phyloP scores from a whole-genome alignment of 2,329 filamentous ascomycete species.

The Botryosphaeria dothidea region DNA sequence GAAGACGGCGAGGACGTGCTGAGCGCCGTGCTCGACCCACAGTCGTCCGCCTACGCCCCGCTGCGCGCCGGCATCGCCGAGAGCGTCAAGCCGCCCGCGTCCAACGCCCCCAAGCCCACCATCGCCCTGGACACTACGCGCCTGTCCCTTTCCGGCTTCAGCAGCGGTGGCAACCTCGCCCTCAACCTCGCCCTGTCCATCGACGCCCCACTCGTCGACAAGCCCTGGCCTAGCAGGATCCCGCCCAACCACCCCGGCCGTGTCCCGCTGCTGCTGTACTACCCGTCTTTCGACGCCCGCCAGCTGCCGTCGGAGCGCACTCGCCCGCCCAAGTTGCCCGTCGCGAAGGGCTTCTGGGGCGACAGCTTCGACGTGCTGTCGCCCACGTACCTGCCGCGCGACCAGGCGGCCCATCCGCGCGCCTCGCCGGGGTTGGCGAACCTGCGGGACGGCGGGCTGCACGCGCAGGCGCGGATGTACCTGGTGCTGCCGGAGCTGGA shows the following conservation, averaged over 20 bases:
- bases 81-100: slow-evolving; percentile 22
- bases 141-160: slow-evolving; percentile 48
- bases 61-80: slow-evolving; percentile 14
- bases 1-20: slow-evolving; percentile 51
- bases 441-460: slow-evolving; percentile 30
- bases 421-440: slow-evolving; percentile 43
- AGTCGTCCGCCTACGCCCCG: slow-evolving; percentile 11
- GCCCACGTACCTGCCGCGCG: slow-evolving; percentile 43
- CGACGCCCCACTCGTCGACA: slow-evolving; percentile 31
- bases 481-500: slow-evolving; percentile 46
- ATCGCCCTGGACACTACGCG: slow-evolving; percentile 41
- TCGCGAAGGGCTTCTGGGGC: slow-evolving; percentile 27
- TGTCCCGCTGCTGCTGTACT: slow-evolving; percentile 45
- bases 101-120: slow-evolving; percentile 20
- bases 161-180: slow-evolving; percentile 50
- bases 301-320: slow-evolving; percentile 43
- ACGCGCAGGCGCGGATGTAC: slow-evolving; percentile 41
- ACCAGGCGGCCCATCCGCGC: slow-evolving; percentile 38
- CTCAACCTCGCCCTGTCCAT: slow-evolving; percentile 44
- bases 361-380: slow-evolving; percentile 42
- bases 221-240: slow-evolving; percentile 40
- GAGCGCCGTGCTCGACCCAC: slow-evolving; percentile 42
- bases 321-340: slow-evolving; percentile 35
- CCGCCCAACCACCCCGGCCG: slow-evolving; percentile 35
- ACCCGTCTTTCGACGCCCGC: slow-evolving; percentile 44